Conservation (phyloP, 1,284 basidiomycete genomes). For the Blastosporella zonata region DNA sequence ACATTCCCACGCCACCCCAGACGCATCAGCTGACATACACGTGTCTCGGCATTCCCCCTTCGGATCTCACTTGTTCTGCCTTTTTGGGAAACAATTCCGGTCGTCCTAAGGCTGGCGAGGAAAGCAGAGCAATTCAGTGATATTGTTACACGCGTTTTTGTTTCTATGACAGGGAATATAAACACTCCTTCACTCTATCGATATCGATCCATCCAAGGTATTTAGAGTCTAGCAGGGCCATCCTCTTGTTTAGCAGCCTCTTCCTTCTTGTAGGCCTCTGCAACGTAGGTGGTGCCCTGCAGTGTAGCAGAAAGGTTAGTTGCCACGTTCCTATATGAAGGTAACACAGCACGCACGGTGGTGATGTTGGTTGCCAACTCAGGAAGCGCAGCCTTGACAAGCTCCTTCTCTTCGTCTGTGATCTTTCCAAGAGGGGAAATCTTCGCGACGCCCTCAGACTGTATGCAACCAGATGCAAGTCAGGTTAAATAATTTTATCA, state of each 20-base stretch:
- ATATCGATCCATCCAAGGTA: neutral
- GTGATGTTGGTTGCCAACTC: constrained; percentile 80
- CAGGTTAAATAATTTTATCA: constrained; percentile 5
- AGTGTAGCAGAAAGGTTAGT: neutral
- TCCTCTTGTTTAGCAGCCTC: constrained; percentile 17
- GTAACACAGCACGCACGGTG: constrained; percentile 31
- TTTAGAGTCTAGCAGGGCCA: constrained; percentile 26
- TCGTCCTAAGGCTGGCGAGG: neutral
- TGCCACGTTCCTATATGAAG: neutral
- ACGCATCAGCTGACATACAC: constrained; percentile 13
- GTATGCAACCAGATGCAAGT: constrained; percentile 3
- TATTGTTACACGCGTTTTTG: constrained; percentile 11
- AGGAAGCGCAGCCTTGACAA: constrained; percentile 78
- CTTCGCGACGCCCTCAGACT: constrained; percentile 80
- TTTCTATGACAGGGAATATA: constrained; percentile 4
- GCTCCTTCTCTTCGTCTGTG: constrained; percentile 67
- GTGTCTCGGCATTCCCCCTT: constrained; percentile 8
- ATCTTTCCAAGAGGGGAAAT: constrained; percentile 77
- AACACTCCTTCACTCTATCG: constrained; percentile 4
- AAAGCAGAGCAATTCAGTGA: constrained; percentile 1
- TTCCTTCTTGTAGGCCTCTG: constrained; percentile 31
- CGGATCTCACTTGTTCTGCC: neutral
- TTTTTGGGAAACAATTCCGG: neutral
- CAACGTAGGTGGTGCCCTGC: constrained; percentile 34
- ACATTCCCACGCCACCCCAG: constrained; percentile 26